Base-by-base conservation (phyloP, 1,139 yeast species). In the Saccharomyces hybrid region DNA sequence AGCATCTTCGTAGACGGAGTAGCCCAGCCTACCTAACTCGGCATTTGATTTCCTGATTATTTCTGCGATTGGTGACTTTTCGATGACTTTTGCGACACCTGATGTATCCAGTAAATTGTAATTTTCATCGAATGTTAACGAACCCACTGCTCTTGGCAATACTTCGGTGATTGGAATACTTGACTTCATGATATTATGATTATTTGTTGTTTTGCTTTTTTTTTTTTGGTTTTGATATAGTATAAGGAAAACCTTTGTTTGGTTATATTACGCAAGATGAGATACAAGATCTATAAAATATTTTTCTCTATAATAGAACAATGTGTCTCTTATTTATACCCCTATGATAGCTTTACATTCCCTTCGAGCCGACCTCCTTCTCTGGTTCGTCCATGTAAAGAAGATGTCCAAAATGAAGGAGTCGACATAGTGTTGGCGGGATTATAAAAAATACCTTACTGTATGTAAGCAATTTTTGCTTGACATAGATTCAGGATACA, bases 111-210 rank as follows among this genome's bases (percentile, higher is more conserved):
- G 58, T 29, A 69, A 53, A 49, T 69, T 67, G 47, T 62, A 60
- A 50, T 67, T 64, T 42, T 62, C 63, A 52, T 69, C 73, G 52
- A 68, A 68, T 1, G 67, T 60, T 44, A 69, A 50, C 28, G 67
- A 62, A 3, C 73, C 73, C 25, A 63, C 54, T 5, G 68, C 64
- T 28, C 60, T 59, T 14, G 67, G 67, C 49, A 57, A 32, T 16
- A 56, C 48, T 49, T 57, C 53, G 19, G 44, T 19, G 11, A 38
- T 38, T 38, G 26, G 44, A 19, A 19, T 19, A 9, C 25, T 38
- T 9, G 44, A 38, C 5, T 14, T 38, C 44, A 38, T 38, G 44
- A 19, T 38, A 38, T 38, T 16, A 19, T 11, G 13, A 38, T 38
- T 38, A 7, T 38, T 38, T 38, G 25, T 16, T 26, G 8, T 26